Base-by-base conservation (phyloP, 2,329 filamentous ascomycete genomes). In the Colletotrichum godetiae region DNA sequence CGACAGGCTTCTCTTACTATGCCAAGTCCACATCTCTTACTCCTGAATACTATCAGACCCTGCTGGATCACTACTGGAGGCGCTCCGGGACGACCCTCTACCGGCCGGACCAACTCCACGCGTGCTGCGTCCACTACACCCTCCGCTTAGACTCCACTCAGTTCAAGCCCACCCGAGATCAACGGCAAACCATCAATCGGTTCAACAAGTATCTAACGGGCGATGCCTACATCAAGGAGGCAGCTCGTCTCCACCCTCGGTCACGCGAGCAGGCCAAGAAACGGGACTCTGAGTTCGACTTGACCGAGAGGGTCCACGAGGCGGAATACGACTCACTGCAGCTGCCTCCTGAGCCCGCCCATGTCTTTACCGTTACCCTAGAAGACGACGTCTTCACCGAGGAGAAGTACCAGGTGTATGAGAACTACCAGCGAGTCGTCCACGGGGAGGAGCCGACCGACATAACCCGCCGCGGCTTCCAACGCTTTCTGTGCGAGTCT, bases 51-150 rank as follows among this genome's bases (percentile, higher is more conserved):
- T 97, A 97, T 78, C 92, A 96, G 80, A 84, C 81, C 56, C 86
- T 97, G 49, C 84, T 96, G 57, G 90, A 95, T 81, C 90, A 93
- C 76, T 93, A 92, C 74, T 97, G 93, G 93, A 92, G 94, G 81
- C 89, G 93, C 75, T 95, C 91, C 49, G 91, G 89, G 19, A 90
- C 84, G 33, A 85, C 95, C 10, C 85, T 97, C 61, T 97, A 97
- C 82, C 91, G 94, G 74, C 94, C 94, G 15, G 93, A 97, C 81
- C 92, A 94, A 78, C 88, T 89, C 72, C 88, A 91, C 69, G 94
- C 95, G 74, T 99, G 97, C 79, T 99, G 97, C 81, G 95, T 95
- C 57, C 95, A 98, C 79, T 98, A 96, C 81, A 95, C 93, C 1
- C 92, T 97, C 67, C 91, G 93, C 59, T 86, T 95, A 24, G 92